Evolutionary conservation across 2,329 filamentous ascomycete genomes (phyloP), one percentile per base, ranked within the genome.

Genomic region (Taxawa tesnikishii): DNA sequence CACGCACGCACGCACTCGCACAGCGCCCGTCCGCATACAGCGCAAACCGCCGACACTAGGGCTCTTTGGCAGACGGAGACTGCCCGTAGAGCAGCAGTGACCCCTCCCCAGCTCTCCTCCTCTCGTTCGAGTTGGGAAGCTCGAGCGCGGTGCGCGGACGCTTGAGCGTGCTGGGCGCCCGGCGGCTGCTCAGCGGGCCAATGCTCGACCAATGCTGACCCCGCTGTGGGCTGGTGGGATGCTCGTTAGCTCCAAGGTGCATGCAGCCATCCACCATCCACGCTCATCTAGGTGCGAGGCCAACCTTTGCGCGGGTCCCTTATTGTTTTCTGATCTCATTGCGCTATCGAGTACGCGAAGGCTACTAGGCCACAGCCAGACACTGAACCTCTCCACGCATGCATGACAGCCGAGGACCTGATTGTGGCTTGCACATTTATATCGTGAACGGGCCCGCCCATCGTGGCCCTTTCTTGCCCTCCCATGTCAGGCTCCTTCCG

Each of bases 351-450:
- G n/a, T 8, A 23, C 26, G n/a, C 26, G 26, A 28, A 28, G 26
- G 26, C 14, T 8, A 8, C 12, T 28, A 12, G 26, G 13, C 9
- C n/a, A n/a, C n/a, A n/a, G n/a, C n/a, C n/a, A n/a, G n/a, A 25
- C 21, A 26, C 15, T 32, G 24, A 18, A n/a, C n/a, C n/a, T n/a
- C n/a, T n/a, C n/a, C n/a, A n/a, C n/a, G n/a, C n/a, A n/a, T 18
- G 15, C 26, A 18, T 26, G 26, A 29, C 27, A 9, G n/a, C 11
- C 3, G n/a, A 9, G 17, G 32, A 33, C 15, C 17, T 17, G 14
- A 10, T 28, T 25, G 26, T 28, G 14, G 26, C 45, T 52, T 28
- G 26, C 26, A 28, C 12, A 9, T 28, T 8, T 15, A 28, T 23
- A 8, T 23, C 8, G n/a, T 23, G n/a, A 8, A 8, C 19, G n/a